A percentile compares a stretch with the other conserved stretches of the same genome.
Evolutionary conservation across 768 basidiomycete species (phyloP).

Genomic region (Cubamyces sp.): DNA sequence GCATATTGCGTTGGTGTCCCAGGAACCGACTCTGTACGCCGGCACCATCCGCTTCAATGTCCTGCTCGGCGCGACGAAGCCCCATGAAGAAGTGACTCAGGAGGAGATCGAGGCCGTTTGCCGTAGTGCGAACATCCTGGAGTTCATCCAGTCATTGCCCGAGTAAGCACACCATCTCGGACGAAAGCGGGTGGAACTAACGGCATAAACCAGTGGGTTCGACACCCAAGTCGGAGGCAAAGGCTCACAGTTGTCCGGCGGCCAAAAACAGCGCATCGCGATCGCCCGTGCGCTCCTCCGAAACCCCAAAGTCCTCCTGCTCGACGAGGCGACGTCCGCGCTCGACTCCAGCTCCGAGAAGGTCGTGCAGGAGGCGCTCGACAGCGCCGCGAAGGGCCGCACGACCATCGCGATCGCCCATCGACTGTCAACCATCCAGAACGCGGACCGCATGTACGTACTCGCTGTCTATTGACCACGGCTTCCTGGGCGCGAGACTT

Average conservation of each 20-base stretch:
- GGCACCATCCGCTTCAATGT: slow-evolving; percentile 92
- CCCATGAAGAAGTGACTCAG: slow-evolving; percentile 77
- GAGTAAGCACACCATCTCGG: slow-evolving; percentile 50
- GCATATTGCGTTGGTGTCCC: slow-evolving; percentile 87
- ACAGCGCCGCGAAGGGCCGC: slow-evolving; percentile 88
- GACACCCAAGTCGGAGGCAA: slow-evolving; percentile 93
- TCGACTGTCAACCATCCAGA: slow-evolving; percentile 90
- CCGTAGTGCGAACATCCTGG: slow-evolving; percentile 85
- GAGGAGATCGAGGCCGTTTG: slow-evolving; percentile 87
- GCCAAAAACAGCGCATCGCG: slow-evolving; percentile 83
- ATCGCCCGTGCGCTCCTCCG: slow-evolving; percentile 92
- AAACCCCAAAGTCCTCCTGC: slow-evolving; percentile 84
- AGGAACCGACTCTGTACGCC: slow-evolving; percentile 91
- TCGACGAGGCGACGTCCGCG: slow-evolving; percentile 91
- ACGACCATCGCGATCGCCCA: slow-evolving; percentile 97
- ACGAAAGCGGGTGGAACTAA: slow-evolving; percentile 8
- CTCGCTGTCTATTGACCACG: slow-evolving; percentile 1
- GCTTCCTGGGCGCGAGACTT: background rate
- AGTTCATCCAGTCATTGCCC: slow-evolving; percentile 88
- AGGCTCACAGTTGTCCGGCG: slow-evolving; percentile 86
- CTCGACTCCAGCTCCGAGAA: slow-evolving; percentile 91
- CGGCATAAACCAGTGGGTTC: slow-evolving; percentile 62
- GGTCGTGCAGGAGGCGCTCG: slow-evolving; percentile 93
- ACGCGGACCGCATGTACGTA: slow-evolving; percentile 84
- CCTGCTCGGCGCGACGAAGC: slow-evolving; percentile 81